Evolutionary conservation across 345 rosid species (phyloP).

Genomic region (Eucalyptus coolabah): DNA sequence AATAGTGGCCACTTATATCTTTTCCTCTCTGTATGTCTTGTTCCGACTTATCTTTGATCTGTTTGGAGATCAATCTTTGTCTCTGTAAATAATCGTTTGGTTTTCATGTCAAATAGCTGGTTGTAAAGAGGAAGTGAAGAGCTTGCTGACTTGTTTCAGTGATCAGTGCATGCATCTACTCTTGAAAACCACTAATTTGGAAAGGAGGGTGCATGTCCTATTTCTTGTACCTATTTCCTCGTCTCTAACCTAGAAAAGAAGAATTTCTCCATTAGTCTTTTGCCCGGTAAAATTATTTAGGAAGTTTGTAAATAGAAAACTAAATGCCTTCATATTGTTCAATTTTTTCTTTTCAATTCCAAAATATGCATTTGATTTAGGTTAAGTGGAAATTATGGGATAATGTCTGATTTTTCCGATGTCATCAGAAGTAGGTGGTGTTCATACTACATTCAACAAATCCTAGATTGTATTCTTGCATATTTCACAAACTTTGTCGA

Average conservation of each 20-base stretch:
- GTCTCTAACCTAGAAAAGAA: background rate
- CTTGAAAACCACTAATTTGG: background rate
- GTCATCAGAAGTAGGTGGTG: background rate
- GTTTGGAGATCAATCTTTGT: background rate
- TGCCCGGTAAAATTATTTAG: background rate
- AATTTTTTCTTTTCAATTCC: background rate
- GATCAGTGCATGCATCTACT: background rate
- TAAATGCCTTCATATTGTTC: background rate
- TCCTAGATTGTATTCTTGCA: background rate
- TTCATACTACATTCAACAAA: background rate
- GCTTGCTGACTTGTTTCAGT: background rate
- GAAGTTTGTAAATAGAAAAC: background rate
- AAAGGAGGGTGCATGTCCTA: background rate
- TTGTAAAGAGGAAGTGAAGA: background rate
- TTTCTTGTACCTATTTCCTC: background rate
- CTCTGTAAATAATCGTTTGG: background rate
- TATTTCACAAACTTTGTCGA: background rate
- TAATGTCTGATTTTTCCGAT: background rate
- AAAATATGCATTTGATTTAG: background rate
- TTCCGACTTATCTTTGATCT: background rate
- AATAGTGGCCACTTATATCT: background rate
- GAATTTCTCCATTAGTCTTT: background rate
- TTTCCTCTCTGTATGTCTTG: background rate
- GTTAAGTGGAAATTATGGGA: background rate
- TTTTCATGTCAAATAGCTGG: background rate